Evolutionary conservation across 345 rosid genomes (phyloP).

Genomic region (Xanthoceras sorbifolium): DNA sequence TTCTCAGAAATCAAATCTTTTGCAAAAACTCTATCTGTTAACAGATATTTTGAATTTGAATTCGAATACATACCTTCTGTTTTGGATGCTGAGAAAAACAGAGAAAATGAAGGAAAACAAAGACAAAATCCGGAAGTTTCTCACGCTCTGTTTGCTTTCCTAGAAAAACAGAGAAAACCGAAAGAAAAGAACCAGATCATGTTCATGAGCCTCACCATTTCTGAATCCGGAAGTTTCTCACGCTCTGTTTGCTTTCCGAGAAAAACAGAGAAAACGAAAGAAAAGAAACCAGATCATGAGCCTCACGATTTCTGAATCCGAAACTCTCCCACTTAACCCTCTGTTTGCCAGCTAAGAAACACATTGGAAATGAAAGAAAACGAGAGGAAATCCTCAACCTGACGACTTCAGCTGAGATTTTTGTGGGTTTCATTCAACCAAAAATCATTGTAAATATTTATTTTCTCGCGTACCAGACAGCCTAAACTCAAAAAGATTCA

Average conservation of each 20-base stretch:
- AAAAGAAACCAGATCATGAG: neutral
- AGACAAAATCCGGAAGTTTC: neutral
- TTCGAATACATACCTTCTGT: neutral
- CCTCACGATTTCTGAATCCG: neutral
- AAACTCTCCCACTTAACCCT: neutral
- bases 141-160: neutral
- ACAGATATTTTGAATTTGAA: neutral
- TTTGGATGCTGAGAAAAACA: slow-evolving; percentile 14
- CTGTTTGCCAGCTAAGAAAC: slow-evolving; percentile 3
- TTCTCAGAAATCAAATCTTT: neutral
- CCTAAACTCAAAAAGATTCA: neutral
- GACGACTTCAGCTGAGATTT: neutral
- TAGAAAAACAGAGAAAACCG: slow-evolving; percentile 1
- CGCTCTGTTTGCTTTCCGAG: neutral
- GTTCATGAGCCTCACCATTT: neutral
- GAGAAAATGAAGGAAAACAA: neutral
- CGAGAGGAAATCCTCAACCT: neutral
- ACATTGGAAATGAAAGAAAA: too few species aligned
- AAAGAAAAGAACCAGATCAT: neutral
- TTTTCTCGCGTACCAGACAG: neutral
- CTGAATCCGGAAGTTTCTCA: neutral
- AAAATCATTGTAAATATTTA: neutral
- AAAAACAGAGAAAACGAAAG: slow-evolving; percentile 6
- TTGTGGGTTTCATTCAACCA: too few species aligned
- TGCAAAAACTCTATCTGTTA: neutral